Evolutionary conservation across 2,329 filamentous ascomycete genomes (phyloP).

Genomic region (Cytospora mali): DNA sequence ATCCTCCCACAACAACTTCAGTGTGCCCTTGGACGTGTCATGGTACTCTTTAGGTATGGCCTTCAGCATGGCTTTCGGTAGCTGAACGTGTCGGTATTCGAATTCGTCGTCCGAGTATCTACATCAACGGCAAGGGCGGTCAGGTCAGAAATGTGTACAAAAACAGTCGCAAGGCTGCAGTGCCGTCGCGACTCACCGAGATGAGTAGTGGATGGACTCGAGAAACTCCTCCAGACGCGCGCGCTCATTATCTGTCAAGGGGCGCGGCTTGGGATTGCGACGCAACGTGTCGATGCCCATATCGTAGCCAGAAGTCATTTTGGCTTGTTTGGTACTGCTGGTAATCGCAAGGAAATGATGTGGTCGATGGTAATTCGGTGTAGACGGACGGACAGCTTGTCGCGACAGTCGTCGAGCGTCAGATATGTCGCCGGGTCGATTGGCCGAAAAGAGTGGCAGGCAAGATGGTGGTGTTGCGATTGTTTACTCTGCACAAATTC

Average conservation of each 20-base stretch:
- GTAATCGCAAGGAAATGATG: background rate
- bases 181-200: slow-evolving; percentile 61
- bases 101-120: slow-evolving; percentile 93
- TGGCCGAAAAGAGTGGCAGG: background rate
- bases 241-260: slow-evolving; percentile 78
- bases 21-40: slow-evolving; percentile 81
- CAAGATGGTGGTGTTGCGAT: background rate
- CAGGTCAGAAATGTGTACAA: slow-evolving; percentile 24
- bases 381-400: background rate
- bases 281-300: slow-evolving; percentile 77
- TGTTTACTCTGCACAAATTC: slow-evolving; percentile 1
- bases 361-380: background rate
- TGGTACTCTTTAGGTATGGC: slow-evolving; percentile 94
- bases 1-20: slow-evolving; percentile 97
- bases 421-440: background rate
- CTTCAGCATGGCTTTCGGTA: slow-evolving; percentile 98
- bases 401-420: background rate
- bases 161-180: background rate
- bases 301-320: slow-evolving; percentile 35
- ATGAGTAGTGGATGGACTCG: slow-evolving; percentile 93
- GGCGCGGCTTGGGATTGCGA: slow-evolving; percentile 83
- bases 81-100: slow-evolving; percentile 96
- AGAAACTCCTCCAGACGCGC: slow-evolving; percentile 87
- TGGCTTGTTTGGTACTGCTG: slow-evolving; percentile 12
- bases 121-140: slow-evolving; percentile 28